phyloP scores from a whole-genome alignment of 2,329 filamentous ascomycete species.

The Aspergillus pseudotamarii region DNA sequence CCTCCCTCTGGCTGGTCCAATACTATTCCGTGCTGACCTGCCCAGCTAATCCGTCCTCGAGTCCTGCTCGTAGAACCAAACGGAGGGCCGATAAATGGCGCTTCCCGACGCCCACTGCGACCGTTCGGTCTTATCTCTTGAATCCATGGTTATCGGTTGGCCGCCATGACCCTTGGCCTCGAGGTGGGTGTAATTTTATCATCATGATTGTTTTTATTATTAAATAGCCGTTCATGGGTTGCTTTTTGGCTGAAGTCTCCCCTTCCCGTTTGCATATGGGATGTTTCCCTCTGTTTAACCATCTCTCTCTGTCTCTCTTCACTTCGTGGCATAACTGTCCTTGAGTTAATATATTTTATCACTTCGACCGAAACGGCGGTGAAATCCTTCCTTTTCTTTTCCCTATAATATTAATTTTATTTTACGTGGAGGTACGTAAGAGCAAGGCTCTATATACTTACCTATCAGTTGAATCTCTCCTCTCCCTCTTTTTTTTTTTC shows the following conservation, averaged over 20 bases:
- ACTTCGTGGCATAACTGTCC: neutral
- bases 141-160: neutral
- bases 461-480: neutral
- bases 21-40: slow-evolving; percentile 6
- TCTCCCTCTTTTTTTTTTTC: neutral
- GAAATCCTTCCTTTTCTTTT: neutral
- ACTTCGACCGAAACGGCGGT: neutral
- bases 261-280: neutral
- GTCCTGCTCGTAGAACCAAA: neutral
- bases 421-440: neutral
- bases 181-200: neutral
- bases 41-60: slow-evolving; percentile 2
- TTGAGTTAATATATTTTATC: neutral
- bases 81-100: neutral
- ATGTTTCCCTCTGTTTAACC: neutral
- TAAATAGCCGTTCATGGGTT: neutral
- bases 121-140: neutral
- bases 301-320: neutral
- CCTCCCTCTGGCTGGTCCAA: slow-evolving; percentile 18
- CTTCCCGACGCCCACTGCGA: neutral
- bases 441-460: neutral
- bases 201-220: neutral
- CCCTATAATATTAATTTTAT: neutral
- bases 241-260: neutral
- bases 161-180: neutral